Evolutionary conservation across 805 yeast species (phyloP).

Genomic region (Scheffersomyces amazonensis): DNA sequence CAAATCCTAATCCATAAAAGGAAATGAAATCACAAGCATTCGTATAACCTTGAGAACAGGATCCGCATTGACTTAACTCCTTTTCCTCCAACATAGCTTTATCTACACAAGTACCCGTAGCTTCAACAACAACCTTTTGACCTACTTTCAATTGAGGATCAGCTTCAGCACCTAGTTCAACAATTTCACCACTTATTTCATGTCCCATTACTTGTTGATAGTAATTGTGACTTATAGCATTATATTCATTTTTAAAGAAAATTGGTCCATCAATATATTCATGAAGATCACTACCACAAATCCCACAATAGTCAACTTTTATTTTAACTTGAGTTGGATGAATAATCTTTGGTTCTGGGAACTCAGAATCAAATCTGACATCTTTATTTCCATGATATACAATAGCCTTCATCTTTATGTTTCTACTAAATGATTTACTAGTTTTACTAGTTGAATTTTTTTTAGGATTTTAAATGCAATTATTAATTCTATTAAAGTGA

Average conservation of each 20-base stretch:
- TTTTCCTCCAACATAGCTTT: slow-evolving; percentile 34
- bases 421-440: too few relatives aligned
- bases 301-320: slow-evolving; percentile 59
- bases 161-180: slow-evolving; percentile 57
- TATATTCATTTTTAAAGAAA: slow-evolving; percentile 45
- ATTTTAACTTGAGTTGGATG: slow-evolving; percentile 48
- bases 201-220: slow-evolving; percentile 53
- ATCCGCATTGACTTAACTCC: slow-evolving; percentile 36
- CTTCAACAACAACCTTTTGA: slow-evolving; percentile 65
- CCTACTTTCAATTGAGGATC: slow-evolving; percentile 51
- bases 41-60: slow-evolving; percentile 48
- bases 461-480: too few relatives aligned
- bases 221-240: slow-evolving; percentile 40
- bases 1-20: slow-evolving; percentile 54
- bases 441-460: too few relatives aligned
- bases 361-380: slow-evolving; percentile 11
- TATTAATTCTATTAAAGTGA: too few relatives aligned
- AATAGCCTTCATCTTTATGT: slow-evolving; percentile 22
- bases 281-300: slow-evolving; percentile 63
- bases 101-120: slow-evolving; percentile 57
- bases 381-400: slow-evolving; percentile 19
- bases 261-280: slow-evolving; percentile 58
- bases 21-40: slow-evolving; percentile 51
- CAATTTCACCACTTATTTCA: slow-evolving; percentile 62
- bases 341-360: slow-evolving; percentile 25